Conservation (phyloP, 1,139 yeast genomes). For the Sugiyamaella castrensis region DNA sequence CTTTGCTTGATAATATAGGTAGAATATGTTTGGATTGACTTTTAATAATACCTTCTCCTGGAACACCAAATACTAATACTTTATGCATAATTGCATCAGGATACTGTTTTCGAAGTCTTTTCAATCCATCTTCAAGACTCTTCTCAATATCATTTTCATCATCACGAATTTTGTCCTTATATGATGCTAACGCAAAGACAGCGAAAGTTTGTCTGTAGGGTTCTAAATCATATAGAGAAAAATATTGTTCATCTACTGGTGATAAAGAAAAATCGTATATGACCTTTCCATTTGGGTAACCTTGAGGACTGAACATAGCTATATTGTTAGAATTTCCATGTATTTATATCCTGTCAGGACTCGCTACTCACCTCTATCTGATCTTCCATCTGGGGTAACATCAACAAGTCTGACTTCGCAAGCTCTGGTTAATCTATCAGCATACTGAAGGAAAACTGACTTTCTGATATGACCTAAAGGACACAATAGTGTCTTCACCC, state of each 20-base stretch:
- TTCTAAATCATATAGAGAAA: constrained; percentile 81
- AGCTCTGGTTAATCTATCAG: constrained; percentile 47
- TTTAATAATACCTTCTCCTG: constrained; percentile 34
- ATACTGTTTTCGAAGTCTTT: constrained; percentile 43
- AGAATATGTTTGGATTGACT: constrained; percentile 32
- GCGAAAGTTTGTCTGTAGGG: constrained; percentile 65
- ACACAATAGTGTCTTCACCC: constrained; percentile 64
- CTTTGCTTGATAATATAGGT: constrained; percentile 30
- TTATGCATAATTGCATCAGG: constrained; percentile 65
- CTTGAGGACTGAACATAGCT: constrained; percentile 71
- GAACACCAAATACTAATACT: constrained; percentile 57
- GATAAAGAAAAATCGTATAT: constrained; percentile 54
- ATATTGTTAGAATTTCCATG: constrained; percentile 4
- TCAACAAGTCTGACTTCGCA: constrained; percentile 71
- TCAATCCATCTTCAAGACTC: constrained; percentile 35
- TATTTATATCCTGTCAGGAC: background rate
- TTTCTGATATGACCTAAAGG: constrained; percentile 61
- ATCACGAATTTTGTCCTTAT: constrained; percentile 30
- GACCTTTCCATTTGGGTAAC: constrained; percentile 74
- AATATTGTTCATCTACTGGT: constrained; percentile 53
- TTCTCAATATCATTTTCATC: constrained; percentile 23
- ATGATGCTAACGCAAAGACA: constrained; percentile 60
- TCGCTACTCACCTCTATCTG: constrained; percentile 36
- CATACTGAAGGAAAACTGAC: constrained; percentile 48
- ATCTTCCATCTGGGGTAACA: constrained; percentile 60